Conservation (phyloP, 2,329 filamentous ascomycete species). For the Hypoxylon rubiginosum region DNA sequence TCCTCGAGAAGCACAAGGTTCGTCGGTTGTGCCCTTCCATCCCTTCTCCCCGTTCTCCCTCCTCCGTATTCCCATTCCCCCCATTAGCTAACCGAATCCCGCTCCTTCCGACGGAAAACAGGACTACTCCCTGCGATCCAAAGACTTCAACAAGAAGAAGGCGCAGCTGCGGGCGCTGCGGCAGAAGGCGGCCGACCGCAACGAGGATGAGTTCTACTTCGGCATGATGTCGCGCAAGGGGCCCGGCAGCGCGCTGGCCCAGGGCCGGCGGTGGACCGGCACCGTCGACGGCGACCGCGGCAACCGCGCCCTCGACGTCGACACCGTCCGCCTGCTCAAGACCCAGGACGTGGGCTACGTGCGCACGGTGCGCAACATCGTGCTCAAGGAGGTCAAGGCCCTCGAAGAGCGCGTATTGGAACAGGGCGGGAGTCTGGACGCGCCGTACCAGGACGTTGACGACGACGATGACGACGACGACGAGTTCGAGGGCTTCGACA, state of each 20-base stretch:
- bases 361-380: constrained; percentile 71
- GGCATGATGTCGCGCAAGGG: constrained; percentile 75
- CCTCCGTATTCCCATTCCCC: not conserved
- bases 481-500: constrained; percentile 45
- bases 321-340: constrained; percentile 74
- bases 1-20: constrained; percentile 96
- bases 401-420: constrained; percentile 68
- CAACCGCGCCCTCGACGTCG: constrained; percentile 66
- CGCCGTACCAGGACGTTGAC: constrained; percentile 39
- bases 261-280: constrained; percentile 66
- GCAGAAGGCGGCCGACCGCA: constrained; percentile 73
- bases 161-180: constrained; percentile 69
- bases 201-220: constrained; percentile 81
- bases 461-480: constrained; percentile 51
- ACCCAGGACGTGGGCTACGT: constrained; percentile 77
- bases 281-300: constrained; percentile 70
- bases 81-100: not conserved
- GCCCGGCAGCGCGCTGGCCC: constrained; percentile 63
- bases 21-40: constrained; percentile 32
- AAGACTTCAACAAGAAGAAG: constrained; percentile 77
- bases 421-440: constrained; percentile 53
- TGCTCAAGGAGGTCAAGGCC: constrained; percentile 67
- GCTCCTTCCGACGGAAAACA: constrained; percentile 41
- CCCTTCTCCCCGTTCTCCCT: not conserved
- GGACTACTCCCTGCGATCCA: constrained; percentile 75